A percentile compares a stretch with the other conserved stretches of the same genome.
These are phyloP conservation scores for Cercospora sesami DNA, from an alignment of 2,329 filamentous ascomycete genomes.

Conservation along the genomic window DNA sequence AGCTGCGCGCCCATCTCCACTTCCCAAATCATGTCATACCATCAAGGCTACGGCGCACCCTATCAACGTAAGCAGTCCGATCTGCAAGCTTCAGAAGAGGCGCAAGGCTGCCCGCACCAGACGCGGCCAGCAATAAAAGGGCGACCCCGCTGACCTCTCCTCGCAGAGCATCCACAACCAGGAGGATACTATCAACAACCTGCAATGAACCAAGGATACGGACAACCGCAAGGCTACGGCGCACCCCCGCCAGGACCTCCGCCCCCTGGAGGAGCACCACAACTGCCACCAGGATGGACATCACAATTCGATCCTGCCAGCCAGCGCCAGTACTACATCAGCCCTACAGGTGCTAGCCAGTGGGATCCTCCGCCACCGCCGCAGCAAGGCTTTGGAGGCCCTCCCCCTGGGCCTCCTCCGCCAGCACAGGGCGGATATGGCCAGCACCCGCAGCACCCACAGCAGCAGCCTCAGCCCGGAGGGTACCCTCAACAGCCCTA, in stretches of 20 bases:
- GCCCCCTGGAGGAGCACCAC: slow-evolving; percentile 16
- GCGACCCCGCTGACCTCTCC: slow-evolving; percentile 14
- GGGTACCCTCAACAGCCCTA: slow-evolving; percentile 22
- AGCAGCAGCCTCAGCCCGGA: slow-evolving; percentile 14
- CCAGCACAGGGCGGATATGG: slow-evolving; percentile 25
- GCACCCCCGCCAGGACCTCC: slow-evolving; percentile 25
- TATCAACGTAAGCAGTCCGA: slow-evolving; percentile 24
- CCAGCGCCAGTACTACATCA: slow-evolving; percentile 20
- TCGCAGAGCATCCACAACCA: slow-evolving; percentile 23
- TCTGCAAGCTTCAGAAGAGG: slow-evolving; percentile 1
- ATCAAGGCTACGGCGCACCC: slow-evolving; percentile 19
- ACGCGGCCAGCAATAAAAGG: slow-evolving; percentile 12
- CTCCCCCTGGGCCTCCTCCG: slow-evolving; percentile 29
- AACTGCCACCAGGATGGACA: slow-evolving; percentile 22
- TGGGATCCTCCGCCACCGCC: slow-evolving; percentile 24
- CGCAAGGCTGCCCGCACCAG: slow-evolving; percentile 11
- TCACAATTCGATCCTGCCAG: slow-evolving; percentile 19
- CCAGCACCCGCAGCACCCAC: slow-evolving; percentile 21
- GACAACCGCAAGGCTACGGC: slow-evolving; percentile 19
- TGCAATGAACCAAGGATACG: slow-evolving; percentile 22
- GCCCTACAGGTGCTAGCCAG: slow-evolving; percentile 18
- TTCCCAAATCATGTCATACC: slow-evolving; percentile 13
- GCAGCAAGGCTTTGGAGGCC: slow-evolving; percentile 24
- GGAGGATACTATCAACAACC: slow-evolving; percentile 22
- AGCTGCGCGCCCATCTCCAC: not conserved